phyloP scores from a whole-genome alignment of 2,329 filamentous ascomycete species.

The Bipolaris zeicola region DNA sequence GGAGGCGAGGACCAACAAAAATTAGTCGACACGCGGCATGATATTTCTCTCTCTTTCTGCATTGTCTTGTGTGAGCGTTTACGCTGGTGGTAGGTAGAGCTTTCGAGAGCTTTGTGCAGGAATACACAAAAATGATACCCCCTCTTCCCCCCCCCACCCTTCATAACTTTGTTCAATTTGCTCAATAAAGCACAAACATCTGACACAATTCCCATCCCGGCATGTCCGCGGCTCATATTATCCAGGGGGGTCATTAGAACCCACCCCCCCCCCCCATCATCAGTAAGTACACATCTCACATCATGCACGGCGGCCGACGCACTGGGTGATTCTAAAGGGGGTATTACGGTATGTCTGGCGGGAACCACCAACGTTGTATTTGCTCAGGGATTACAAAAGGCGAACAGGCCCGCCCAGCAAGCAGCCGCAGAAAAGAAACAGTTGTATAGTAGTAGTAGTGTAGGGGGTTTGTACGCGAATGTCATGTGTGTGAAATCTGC shows the following conservation, averaged over 20 bases:
- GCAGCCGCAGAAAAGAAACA: slow-evolving; percentile 33
- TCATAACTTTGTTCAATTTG: no score
- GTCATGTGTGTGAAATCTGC: slow-evolving; percentile 24
- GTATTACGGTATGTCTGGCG: slow-evolving; percentile 8
- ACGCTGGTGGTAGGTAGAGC: background rate
- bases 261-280: background rate
- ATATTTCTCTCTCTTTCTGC: no score
- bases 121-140: slow-evolving; percentile 8
- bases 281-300: background rate
- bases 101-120: background rate
- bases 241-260: no score
- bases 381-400: slow-evolving; percentile 42
- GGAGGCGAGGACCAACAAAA: slow-evolving; percentile 54
- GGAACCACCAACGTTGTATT: slow-evolving; percentile 34
- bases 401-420: slow-evolving; percentile 35
- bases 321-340: background rate
- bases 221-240: no score
- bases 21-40: background rate
- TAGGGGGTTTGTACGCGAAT: slow-evolving; percentile 17
- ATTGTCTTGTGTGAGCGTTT: background rate
- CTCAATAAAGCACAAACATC: no score
- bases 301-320: background rate
- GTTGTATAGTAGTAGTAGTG: slow-evolving; percentile 40
- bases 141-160: background rate
- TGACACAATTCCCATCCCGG: no score